These are phyloP conservation scores for Serendipita sp. DNA, from an alignment of 768 basidiomycete genomes.

Conservation along the genomic window DNA sequence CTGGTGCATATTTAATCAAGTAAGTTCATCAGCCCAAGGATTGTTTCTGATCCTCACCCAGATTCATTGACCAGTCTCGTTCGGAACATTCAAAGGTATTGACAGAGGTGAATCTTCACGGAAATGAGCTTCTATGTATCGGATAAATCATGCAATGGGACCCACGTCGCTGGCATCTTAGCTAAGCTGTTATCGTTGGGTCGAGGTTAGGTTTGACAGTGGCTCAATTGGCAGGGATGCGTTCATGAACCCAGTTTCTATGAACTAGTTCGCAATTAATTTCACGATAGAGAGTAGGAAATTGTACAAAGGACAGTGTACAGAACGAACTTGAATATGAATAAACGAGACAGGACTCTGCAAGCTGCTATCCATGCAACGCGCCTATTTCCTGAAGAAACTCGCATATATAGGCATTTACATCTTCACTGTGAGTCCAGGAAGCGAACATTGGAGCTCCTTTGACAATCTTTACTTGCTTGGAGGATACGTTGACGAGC, in stretches of 20 bases:
- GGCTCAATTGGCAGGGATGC: not conserved
- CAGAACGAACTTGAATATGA: not conserved
- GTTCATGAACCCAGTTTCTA: not conserved
- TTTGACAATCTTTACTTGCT: slow-evolving; percentile 1
- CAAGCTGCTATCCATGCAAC: not conserved
- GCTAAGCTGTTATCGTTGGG: not conserved
- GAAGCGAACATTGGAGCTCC: slow-evolving; percentile 6
- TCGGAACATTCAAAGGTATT: slow-evolving; percentile 36
- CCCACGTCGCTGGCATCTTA: not conserved
- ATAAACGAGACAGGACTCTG: not conserved
- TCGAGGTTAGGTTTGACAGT: not conserved
- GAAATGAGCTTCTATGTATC: too few species aligned
- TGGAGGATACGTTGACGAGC: not conserved
- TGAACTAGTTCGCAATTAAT: too few species aligned
- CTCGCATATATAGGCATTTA: slow-evolving; percentile 3
- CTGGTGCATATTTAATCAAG: slow-evolving; percentile 21
- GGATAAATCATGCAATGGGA: not conserved
- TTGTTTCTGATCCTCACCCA: slow-evolving; percentile 30
- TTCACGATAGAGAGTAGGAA: too few species aligned
- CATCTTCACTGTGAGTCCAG: slow-evolving; percentile 6
- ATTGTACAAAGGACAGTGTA: too few species aligned
- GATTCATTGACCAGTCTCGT: slow-evolving; percentile 43
- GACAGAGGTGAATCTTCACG: slow-evolving; percentile 41
- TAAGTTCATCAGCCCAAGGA: not conserved
- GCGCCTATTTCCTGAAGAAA: slow-evolving; percentile 3